Base-by-base conservation (phyloP, 2,329 filamentous ascomycete species). In the Herpotrichia juniperi region DNA sequence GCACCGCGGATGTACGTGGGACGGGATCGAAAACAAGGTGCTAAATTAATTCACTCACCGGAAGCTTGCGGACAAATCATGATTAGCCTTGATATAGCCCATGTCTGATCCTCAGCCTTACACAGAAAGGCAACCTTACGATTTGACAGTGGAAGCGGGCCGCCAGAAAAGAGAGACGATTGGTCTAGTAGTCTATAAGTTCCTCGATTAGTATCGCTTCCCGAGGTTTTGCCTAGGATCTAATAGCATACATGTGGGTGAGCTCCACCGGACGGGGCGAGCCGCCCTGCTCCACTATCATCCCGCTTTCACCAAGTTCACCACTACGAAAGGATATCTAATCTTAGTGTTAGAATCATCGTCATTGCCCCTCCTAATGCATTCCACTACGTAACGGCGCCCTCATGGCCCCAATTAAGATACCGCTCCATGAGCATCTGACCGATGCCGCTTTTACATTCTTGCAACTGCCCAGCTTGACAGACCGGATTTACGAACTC, bases 241-340 rank as follows among this genome's bases (percentile, higher is more conserved):
- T 45, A 25, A 44, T 42, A 40, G 12, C 26, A 5, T 17, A 49
- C 35, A 44, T 34, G 30, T n/a, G 30, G 5, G 26, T 17, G 26
- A 47, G 16, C 21, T 51, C 49, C 48, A 56, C 57, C 57, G 54
- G 57, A 52, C 50, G 47, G 48, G 30, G 43, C 49, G 35, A 44
- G 37, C 48, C 57, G 52, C 42, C 40, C 37, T 25, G 48, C 40
- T 46, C 44, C 32, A 44, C 34, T 30, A 28, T 51, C 26, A 47
- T 17, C 19, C 6, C 44, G 25, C n/a, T n/a, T n/a, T n/a, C n/a
- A n/a, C n/a, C n/a, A 17, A 3, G 25, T 9, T 46, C 31, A 35
- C n/a, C 9, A 21, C 24, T 37, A 17, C 17, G 3, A 37, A 19
- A n/a, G 16, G 34, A 37, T 19, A 6, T 19, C 16, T 37, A 14